A percentile compares a stretch with the other conserved stretches of the same genome.
Evolutionary conservation across 345 rosid species (phyloP).

Genomic region (Psidium guajava): DNA sequence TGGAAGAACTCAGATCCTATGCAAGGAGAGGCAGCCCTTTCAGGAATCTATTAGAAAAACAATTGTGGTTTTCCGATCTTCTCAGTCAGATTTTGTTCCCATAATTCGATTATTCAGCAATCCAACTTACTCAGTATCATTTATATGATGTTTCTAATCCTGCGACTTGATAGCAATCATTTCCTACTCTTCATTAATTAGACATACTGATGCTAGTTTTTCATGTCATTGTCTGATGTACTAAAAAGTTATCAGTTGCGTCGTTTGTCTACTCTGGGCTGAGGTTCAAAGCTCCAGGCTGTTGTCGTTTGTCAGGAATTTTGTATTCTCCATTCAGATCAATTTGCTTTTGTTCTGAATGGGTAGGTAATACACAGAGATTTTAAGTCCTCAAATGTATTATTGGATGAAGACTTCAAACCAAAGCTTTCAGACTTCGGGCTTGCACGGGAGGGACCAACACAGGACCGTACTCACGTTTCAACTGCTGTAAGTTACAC

Average conservation of each 20-base stretch:
- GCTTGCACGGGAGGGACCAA: conserved; percentile 88
- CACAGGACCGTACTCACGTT: conserved; percentile 64
- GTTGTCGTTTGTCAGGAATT: neutral
- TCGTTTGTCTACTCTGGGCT: neutral
- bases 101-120: neutral
- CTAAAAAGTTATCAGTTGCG: neutral
- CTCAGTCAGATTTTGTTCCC: neutral
- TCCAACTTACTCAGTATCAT: neutral
- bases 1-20: neutral
- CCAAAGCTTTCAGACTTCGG: conserved; percentile 92
- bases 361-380: conserved; percentile 73
- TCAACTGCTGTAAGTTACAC: conserved; percentile 71
- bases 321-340: neutral
- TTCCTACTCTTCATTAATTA: neutral
- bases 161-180: neutral
- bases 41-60: neutral
- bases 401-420: conserved; percentile 48
- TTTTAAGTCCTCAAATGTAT: conserved; percentile 71
- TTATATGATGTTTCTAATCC: neutral
- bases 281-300: neutral
- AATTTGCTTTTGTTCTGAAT: neutral
- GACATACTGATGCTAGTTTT: neutral
- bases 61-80: neutral
- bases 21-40: neutral
- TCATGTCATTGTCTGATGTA: neutral